Percentiles rank a stretch among this genome's conserved stretches.
phyloP scores from a whole-genome alignment of 192 early-diverging fungal genomes.

The Thoreauomyces humboldtii region DNA sequence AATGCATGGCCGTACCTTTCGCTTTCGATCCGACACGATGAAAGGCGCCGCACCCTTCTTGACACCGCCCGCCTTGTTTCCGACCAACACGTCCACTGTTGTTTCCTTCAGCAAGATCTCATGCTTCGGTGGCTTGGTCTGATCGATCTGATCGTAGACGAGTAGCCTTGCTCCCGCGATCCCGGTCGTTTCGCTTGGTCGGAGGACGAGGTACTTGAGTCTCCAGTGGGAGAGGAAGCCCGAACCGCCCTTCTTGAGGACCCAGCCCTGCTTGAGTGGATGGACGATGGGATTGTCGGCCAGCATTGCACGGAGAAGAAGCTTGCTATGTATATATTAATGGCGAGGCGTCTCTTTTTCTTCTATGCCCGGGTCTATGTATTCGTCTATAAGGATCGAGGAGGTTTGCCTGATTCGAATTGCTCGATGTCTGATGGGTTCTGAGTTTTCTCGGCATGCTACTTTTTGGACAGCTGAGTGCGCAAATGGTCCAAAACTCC shows the following conservation, averaged over 20 bases:
- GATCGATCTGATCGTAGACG: conserved; percentile 46
- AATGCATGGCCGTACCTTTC: conserved; percentile 9
- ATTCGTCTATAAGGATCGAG: too few species aligned
- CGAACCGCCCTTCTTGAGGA: conserved; percentile 45
- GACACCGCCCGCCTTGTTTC: neutral
- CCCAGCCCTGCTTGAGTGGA: conserved; percentile 51
- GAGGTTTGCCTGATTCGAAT: too few species aligned
- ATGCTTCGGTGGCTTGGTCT: conserved; percentile 49
- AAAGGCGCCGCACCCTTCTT: conserved; percentile 25
- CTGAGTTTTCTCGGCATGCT: too few species aligned
- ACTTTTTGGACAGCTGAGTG: too few species aligned
- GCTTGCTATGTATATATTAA: too few species aligned
- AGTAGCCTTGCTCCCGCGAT: conserved; percentile 20
- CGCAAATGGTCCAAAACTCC: too few species aligned
- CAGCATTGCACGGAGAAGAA: too few species aligned
- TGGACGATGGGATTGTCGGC: neutral
- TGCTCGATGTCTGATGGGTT: too few species aligned
- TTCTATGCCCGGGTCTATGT: too few species aligned
- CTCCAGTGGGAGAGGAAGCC: conserved; percentile 46
- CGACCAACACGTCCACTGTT: conserved; percentile 17
- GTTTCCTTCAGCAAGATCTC: conserved; percentile 34
- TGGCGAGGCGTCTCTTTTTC: too few species aligned
- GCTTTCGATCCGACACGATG: conserved; percentile 1
- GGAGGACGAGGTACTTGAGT: conserved; percentile 50
- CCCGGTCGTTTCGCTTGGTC: too few species aligned